Evolutionary conservation across 306 rosid species (phyloP).

Genomic region (Cucurbita argyrosperma): DNA sequence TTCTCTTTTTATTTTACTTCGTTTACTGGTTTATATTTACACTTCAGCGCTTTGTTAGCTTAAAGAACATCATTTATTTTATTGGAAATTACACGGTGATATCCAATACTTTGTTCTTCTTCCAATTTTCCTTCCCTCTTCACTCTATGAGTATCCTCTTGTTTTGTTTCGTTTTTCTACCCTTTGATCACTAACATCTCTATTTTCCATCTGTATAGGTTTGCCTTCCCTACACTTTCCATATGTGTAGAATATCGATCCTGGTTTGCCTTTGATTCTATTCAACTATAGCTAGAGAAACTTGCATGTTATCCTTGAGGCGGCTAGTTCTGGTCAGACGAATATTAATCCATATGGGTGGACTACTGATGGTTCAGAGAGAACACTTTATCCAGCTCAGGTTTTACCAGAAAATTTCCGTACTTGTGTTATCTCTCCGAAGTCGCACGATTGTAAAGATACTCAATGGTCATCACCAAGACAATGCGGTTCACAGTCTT

Average conservation of each 20-base stretch:
- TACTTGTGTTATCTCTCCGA: background rate
- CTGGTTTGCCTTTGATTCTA: conserved; percentile 69
- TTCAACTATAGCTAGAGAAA: conserved; percentile 69
- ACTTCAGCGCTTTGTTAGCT: background rate
- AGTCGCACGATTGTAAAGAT: background rate
- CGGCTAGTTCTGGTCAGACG: conserved; percentile 55
- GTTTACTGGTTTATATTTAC: background rate
- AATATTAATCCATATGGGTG: conserved; percentile 77
- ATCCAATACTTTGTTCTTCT: background rate
- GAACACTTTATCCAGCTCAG: conserved; percentile 79
- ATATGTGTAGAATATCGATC: conserved; percentile 27
- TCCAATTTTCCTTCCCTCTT: background rate
- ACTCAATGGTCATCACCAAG: background rate
- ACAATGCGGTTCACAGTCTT: conserved; percentile 35
- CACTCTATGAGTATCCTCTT: background rate
- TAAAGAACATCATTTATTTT: background rate
- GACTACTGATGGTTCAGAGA: conserved; percentile 39
- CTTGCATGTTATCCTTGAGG: conserved; percentile 79
- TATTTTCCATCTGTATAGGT: conserved; percentile 29
- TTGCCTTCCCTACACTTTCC: conserved; percentile 52
- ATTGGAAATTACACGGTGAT: background rate
- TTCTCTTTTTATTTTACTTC: background rate
- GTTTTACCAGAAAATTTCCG: conserved; percentile 18
- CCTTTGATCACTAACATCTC: conserved; percentile 13
- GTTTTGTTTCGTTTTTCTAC: background rate